Percentiles rank a stretch among this genome's conserved stretches.
phyloP scores from a whole-genome alignment of 1,284 basidiomycete genomes.

The Afroboletus lepidellus region DNA sequence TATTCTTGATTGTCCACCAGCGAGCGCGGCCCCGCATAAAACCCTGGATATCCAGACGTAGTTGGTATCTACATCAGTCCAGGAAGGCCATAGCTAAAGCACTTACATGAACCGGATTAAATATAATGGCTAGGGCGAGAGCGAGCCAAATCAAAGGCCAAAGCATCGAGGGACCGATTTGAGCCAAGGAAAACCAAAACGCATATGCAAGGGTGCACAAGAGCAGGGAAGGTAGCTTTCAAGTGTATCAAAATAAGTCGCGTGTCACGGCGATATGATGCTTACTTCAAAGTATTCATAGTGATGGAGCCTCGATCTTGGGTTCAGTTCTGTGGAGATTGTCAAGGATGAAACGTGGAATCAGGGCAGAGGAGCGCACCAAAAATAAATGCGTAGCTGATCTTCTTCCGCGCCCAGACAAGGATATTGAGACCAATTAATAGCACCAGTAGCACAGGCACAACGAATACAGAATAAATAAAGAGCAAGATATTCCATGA shows the following conservation, averaged over 20 bases:
- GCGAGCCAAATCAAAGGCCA: slow-evolving; percentile 91
- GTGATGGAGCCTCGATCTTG: slow-evolving; percentile 74
- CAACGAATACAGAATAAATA: slow-evolving; percentile 73
- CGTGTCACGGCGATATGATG: neutral
- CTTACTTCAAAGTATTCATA: slow-evolving; percentile 80
- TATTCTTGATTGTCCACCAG: slow-evolving; percentile 75
- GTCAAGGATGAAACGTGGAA: neutral
- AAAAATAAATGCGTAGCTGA: slow-evolving; percentile 93
- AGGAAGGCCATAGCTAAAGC: neutral
- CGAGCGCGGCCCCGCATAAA: slow-evolving; percentile 44
- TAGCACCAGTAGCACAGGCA: slow-evolving; percentile 78
- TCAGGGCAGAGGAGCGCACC: slow-evolving; percentile 51
- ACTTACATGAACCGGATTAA: slow-evolving; percentile 78
- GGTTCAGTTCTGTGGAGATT: slow-evolving; percentile 61
- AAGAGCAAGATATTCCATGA: slow-evolving; percentile 76
- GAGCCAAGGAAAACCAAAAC: slow-evolving; percentile 83
- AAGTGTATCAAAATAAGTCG: neutral
- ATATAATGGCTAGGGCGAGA: slow-evolving; percentile 56
- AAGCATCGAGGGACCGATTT: slow-evolving; percentile 49
- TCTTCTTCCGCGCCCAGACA: slow-evolving; percentile 74
- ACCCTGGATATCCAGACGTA: slow-evolving; percentile 8
- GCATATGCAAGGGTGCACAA: slow-evolving; percentile 74
- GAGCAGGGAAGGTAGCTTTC: slow-evolving; percentile 76
- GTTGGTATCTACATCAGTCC: neutral
- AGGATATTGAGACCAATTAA: slow-evolving; percentile 81